Base-by-base conservation (phyloP, 2,329 filamentous ascomycete species). In the Fusarium sambucinum region DNA sequence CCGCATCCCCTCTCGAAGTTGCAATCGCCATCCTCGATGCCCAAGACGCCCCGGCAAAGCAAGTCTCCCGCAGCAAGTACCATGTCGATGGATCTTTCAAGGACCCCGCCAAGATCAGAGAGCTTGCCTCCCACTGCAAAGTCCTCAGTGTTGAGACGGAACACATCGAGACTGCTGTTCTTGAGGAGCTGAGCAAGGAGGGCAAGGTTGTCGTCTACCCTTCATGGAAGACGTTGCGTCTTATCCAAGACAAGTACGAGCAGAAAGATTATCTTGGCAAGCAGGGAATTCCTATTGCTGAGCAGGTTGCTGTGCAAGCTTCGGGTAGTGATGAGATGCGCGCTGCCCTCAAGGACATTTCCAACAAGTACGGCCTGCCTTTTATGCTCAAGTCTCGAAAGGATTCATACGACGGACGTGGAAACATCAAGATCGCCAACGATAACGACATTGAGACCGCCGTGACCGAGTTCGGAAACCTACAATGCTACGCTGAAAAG, bases 71-170 rank as follows among this genome's bases (percentile, higher is more conserved):
- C 70, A 92, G 91, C 77, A 81, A 85, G 70, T 84, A 85, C 68
- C 93, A 97, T 77, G 87, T 97, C 59, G 86, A 89, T 19, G 95
- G 94, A 59, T 97, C 94, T 0, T 97, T 97, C 85, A 94, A 93
- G 77, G 91, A 97, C 71, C 83, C 90, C 0, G 87, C 87, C 33
- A 90, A 92, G 69, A 94, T 98, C 69, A 88, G 89, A 42, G 85
- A 93, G 77, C 84, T 98, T n/a, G 94, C 95, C 3, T 81, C 86
- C 38, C 81, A 84, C 33, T 93, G 90, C 73, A 92, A 97, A 77
- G 88, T 97, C 17, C 83, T 97, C 64, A 97, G 94, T 1, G 92
- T 97, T 16, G 95, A 98, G 80, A 97, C 97, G 68, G 95, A 98
- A 83, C 95, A 97, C 80, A 91, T 97, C 60, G 89, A 97, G 78